Conservation (phyloP, 2,329 filamentous ascomycete species). For the Diaporthe ilicicola region DNA sequence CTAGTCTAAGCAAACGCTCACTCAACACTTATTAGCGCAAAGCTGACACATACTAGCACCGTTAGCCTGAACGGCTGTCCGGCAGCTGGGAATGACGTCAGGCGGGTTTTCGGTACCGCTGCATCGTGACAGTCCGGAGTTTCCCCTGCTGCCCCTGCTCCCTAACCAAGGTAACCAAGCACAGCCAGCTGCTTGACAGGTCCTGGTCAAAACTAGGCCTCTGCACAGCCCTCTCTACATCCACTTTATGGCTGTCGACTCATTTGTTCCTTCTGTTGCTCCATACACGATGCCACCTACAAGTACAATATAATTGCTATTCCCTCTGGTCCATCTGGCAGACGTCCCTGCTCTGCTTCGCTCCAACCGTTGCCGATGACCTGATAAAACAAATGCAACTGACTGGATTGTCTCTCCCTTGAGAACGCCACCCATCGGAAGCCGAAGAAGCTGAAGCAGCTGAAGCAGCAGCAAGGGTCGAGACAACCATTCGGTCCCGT, state of each 20-base stretch:
- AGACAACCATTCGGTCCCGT: neutral
- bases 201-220: constrained; percentile 11
- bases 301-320: constrained; percentile 5
- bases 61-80: constrained; percentile 6
- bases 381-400: neutral
- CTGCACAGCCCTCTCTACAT: constrained; percentile 13
- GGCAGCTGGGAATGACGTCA: constrained; percentile 13
- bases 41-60: constrained; percentile 12
- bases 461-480: constrained; percentile 5
- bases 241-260: neutral
- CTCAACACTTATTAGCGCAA: neutral
- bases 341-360: neutral
- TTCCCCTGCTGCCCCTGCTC: constrained; percentile 2
- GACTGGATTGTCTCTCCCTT: neutral
- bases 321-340: neutral
- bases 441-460: no score
- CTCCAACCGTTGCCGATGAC: neutral
- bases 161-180: no score
- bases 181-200: constrained; percentile 10
- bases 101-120: constrained; percentile 2
- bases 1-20: neutral
- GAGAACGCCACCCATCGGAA: neutral
- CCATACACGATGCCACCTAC: neutral
- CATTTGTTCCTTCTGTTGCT: neutral
- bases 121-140: neutral